Evolutionary conservation across 257 asterid genomes (phyloP), one percentile per base, ranked within the genome.

Genomic region (Penstemon barbatus): DNA sequence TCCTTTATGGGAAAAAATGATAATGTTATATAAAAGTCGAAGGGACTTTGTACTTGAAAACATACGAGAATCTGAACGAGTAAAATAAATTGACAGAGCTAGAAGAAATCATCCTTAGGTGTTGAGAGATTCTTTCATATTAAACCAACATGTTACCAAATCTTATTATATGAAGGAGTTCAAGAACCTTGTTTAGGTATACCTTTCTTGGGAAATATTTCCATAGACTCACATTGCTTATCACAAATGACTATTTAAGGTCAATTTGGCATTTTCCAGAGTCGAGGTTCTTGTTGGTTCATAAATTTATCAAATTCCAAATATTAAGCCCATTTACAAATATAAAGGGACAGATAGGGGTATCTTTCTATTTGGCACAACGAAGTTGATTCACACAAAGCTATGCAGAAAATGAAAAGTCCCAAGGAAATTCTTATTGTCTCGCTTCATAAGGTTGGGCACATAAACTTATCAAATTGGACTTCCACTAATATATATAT

Each of bases 1-100:
- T 81, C 90, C 97, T 92, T 73, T 69, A 61, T 61, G 69, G 33
- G 42, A 45, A 68, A 70, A 58, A 72, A 58, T 3, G 33, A 49
- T 15, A 49, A 59, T 12, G 39, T 63, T 56, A 49, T 25, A 46
- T 48, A 52, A 15, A 15, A 48, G 45, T 57, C 15, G 33, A 11
- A 10, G 41, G 41, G 37, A 57, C 42, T 57, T 36, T 57, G 37
- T 8, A 57, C 39, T 36, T 7, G 62, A 33, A 36, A 36, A 36
- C 40, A 19, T 25, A 13, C 33, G 61, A 55, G 8, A 39, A 15
- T 10, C 8, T 19, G 6, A 55, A 55, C 18, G 41, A 19, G 41
- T 25, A 10, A 10, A 55, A 55, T 25, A 25, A 25, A 25, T 25
- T 15, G 18, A 15, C 18, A 15, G 18, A 15, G 18, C 18, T 15